A percentile compares a stretch with the other conserved stretches of the same genome.
phyloP scores from a whole-genome alignment of 257 asterid genomes.

The Solanum microdontum region DNA sequence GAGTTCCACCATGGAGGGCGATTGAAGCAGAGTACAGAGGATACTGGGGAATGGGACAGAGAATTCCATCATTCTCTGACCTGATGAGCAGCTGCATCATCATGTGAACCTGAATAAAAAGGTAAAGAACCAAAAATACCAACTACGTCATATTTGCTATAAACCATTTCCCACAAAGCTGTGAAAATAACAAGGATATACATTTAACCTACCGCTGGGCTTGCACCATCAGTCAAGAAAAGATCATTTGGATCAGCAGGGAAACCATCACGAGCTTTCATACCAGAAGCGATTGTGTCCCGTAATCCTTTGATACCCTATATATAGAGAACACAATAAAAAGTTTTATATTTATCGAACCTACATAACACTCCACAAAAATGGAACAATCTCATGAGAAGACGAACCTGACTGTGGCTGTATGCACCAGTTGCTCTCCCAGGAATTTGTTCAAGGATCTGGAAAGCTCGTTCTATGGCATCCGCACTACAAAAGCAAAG shows the following conservation, averaged over 20 bases:
- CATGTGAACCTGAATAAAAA: slow-evolving; percentile 76
- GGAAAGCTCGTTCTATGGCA: slow-evolving; percentile 83
- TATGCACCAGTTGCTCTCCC: slow-evolving; percentile 99
- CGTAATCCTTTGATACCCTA: slow-evolving; percentile 96
- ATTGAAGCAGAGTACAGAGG: slow-evolving; percentile 83
- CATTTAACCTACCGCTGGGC: slow-evolving; percentile 70
- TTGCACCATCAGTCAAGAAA: slow-evolving; percentile 98
- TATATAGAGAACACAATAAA: background rate
- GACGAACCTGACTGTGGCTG: slow-evolving; percentile 92
- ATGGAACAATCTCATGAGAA: background rate
- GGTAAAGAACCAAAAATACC: background rate
- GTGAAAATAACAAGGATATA: background rate
- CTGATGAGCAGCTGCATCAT: slow-evolving; percentile 93
- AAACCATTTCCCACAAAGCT: background rate
- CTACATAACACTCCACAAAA: background rate
- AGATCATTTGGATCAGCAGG: slow-evolving; percentile 87
- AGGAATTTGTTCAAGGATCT: slow-evolving; percentile 88
- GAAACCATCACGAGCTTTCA: slow-evolving; percentile 94
- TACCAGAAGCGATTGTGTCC: slow-evolving; percentile 91
- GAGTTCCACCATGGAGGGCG: slow-evolving; percentile 95
- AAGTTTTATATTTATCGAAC: background rate
- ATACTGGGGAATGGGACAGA: slow-evolving; percentile 97
- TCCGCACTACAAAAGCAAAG: slow-evolving; percentile 53
- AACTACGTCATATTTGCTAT: background rate
- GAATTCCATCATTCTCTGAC: slow-evolving; percentile 75